Base-by-base conservation (phyloP, 768 basidiomycete species). In the Boletus subparvulus region DNA sequence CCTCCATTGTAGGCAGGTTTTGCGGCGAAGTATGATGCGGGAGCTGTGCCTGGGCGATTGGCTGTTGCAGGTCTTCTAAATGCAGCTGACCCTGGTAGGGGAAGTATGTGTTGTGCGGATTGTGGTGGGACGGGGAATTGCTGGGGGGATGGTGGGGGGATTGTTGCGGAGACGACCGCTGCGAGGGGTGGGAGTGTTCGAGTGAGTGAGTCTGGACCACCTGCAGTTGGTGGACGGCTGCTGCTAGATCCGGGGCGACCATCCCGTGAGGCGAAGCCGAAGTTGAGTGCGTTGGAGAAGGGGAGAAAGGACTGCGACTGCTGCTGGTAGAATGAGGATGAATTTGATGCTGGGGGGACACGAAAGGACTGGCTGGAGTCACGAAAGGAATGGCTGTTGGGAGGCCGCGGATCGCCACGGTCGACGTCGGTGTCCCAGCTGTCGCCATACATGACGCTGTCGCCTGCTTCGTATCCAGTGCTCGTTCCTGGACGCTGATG, bases 331-430 rank as follows among this genome's bases (percentile, higher is more conserved):
- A 75, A 63, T 69, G 74, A 54, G 71, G 78, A 62, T 65, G 75
- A 26, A 66, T 75, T 60, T 54, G 77, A 70, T 69, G 76, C 58
- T 62, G 79, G 68, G 71, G 81, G 78, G 80, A 73, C 79, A 85
- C 84, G 87, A 87, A 87, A 87, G 86, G 87, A 87, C 84, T 87
- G 86, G 83, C 79, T 76, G 81, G 84, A 77, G 78, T 83, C 83
- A 81, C 83, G 86, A 86, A 87, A 87, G 84, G 86, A 87, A 84
- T 86, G 84, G 47, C 64, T 77, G 65, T 69, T 75, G 67, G 69
- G 64, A 59, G 74, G 73, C 47, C 78, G 71, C 50, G 73, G 64
- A 71, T 71, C 50, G 44, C 66, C 70, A 60, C 66, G 68, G 65
- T 75, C 79, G 62, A 75, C 59, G 61, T 77, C 74, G 35, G 73